These are phyloP conservation scores for Pisolithus microcarpus DNA, from an alignment of 768 basidiomycete species.

Conservation along the genomic window DNA sequence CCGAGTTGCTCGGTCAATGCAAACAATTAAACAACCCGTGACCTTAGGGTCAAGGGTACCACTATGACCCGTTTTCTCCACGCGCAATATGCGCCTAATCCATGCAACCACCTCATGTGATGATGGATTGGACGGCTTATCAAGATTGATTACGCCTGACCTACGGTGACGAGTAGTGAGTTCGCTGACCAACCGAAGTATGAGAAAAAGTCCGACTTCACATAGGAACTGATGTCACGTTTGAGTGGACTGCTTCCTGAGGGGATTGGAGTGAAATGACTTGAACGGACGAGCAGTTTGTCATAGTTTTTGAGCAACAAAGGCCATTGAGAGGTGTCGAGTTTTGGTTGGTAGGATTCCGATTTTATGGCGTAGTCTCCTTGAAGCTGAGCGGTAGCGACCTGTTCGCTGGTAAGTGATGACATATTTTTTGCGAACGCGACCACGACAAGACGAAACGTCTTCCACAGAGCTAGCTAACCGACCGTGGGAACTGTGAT, in stretches of 20 bases:
- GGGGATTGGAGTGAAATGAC: conserved; percentile 97
- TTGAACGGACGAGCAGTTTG: conserved; percentile 88
- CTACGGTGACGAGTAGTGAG: conserved; percentile 33
- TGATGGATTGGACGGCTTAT: conserved; percentile 98
- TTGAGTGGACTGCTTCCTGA: conserved; percentile 91
- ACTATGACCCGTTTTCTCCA: conserved; percentile 98
- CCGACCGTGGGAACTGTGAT: background rate
- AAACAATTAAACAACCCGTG: conserved; percentile 97
- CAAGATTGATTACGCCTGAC: conserved; percentile 97
- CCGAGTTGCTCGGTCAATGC: conserved; percentile 96
- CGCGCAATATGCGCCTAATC: conserved; percentile 92
- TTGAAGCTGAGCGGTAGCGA: conserved; percentile 65
- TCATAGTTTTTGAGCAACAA: conserved; percentile 98
- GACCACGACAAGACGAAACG: no score
- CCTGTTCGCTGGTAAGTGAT: conserved; percentile 53
- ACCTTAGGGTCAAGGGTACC: conserved; percentile 99
- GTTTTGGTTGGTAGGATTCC: conserved; percentile 60
- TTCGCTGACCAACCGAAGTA: background rate
- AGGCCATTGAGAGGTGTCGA: conserved; percentile 97
- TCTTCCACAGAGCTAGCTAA: no score
- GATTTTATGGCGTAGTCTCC: conserved; percentile 82
- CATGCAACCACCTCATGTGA: conserved; percentile 99
- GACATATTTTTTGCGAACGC: conserved; percentile 5
- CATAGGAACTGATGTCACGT: conserved; percentile 84
- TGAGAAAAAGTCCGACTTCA: conserved; percentile 53